These are phyloP conservation scores for Saturnispora mendoncae DNA, from an alignment of 805 yeast genomes.

Conservation along the genomic window DNA sequence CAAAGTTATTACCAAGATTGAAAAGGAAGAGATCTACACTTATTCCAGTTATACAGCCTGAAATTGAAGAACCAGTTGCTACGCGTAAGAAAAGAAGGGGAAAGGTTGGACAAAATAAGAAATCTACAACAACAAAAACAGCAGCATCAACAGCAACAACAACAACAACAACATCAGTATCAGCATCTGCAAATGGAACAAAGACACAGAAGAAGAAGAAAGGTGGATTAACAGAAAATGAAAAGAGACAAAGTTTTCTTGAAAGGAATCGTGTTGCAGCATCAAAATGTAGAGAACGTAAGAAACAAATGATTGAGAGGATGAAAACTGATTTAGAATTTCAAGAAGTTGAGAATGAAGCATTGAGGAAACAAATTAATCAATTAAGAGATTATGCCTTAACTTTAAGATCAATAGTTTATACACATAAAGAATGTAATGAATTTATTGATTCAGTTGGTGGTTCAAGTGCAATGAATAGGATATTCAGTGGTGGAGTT, in stretches of 20 bases:
- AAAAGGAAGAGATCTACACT: background rate
- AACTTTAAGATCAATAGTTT: constrained; percentile 38
- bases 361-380: constrained; percentile 49
- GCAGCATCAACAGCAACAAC: background rate
- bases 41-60: background rate
- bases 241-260: constrained; percentile 69
- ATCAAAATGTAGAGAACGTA: constrained; percentile 90
- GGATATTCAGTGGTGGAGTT: constrained; percentile 28
- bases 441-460: constrained; percentile 36
- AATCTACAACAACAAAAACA: background rate
- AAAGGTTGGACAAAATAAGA: background rate
- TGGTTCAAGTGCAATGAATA: constrained; percentile 37
- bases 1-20: background rate
- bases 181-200: background rate
- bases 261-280: constrained; percentile 96
- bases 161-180: background rate
- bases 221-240: constrained; percentile 38
- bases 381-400: constrained; percentile 51
- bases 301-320: constrained; percentile 76
- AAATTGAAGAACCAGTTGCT: background rate
- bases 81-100: background rate
- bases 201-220: constrained; percentile 2
- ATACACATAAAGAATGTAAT: constrained; percentile 44
- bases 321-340: constrained; percentile 73
- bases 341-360: constrained; percentile 62